Evolutionary conservation across 139 green algal species (phyloP), one percentile per base, ranked within the genome.

Genomic region (Volvox reticuliferus): DNA sequence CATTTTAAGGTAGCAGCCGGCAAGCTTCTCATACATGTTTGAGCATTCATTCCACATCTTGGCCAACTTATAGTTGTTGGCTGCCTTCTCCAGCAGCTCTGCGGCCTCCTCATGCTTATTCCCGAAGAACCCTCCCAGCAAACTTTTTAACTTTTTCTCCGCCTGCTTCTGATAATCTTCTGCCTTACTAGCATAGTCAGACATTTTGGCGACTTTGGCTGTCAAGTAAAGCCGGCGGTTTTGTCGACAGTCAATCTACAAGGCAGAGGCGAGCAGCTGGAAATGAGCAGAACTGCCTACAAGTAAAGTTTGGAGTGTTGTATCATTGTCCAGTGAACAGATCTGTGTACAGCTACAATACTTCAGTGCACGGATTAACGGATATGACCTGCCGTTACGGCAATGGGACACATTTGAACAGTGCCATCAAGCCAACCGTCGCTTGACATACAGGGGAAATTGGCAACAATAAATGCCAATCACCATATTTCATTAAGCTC

Each of bases 71-170:
- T 97, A 99, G 69, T 99, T 95, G 86, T 98, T 99, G 18, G 94
- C 97, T 24, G 97, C 98, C 92, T 97, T 98, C 92, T 99, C 98
- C 63, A 97, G 94, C 18, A 99, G 92, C 86, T 99, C 97, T 63
- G 96, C 97, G 16, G 98, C 98, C 35, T 99, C 98, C 85, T 99
- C 98, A 85, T 99, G 97, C 89, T 99, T 99, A 93, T 93, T 97
- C 12, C 95, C 94, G 91, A 99, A 99, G 24, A 98, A 95, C 18
- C 95, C 94, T 22, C 87, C 87, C 12, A 91, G 62, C 55, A 97
- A 97, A 18, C 88, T 85, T 35, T 96, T 98, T 0, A 99, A 93
- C 93, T 99, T 99, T 91, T 99, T 99, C 3, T 99, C 95, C 0
- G 96, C 98, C 81, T 99, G 89, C 89, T 93, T 94, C 63, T 81